Conservation (phyloP, 2,329 filamentous ascomycete genomes). For the Sarocladium oryzae region DNA sequence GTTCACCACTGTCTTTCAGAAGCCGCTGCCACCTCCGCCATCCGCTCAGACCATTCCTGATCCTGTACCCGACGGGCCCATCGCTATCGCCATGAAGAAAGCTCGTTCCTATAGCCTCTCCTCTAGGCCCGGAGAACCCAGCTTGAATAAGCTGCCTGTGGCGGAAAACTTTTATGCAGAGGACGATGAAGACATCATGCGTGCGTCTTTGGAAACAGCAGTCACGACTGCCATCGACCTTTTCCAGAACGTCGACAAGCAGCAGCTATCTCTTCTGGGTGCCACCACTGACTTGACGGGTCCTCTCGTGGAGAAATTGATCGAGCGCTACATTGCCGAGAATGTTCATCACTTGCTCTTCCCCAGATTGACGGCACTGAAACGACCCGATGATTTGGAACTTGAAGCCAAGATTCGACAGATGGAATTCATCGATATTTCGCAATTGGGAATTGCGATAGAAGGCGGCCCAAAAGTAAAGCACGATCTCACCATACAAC, state of each 20-base stretch:
- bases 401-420: conserved; percentile 84
- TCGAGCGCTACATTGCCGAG: conserved; percentile 90
- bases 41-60: conserved; percentile 54
- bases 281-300: conserved; percentile 92
- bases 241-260: conserved; percentile 92
- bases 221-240: conserved; percentile 91
- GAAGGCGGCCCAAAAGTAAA: conserved; percentile 74
- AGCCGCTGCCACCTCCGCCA: conserved; percentile 71
- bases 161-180: conserved; percentile 68
- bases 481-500: conserved; percentile 68
- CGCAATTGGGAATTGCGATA: conserved; percentile 84
- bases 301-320: conserved; percentile 83
- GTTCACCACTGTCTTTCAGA: conserved; percentile 79
- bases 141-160: conserved; percentile 35
- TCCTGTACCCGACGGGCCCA: conserved; percentile 50
- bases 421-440: conserved; percentile 91
- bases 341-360: conserved; percentile 90
- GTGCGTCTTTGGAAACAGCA: conserved; percentile 81
- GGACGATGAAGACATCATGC: conserved; percentile 87
- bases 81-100: conserved; percentile 47
- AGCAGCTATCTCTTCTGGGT: conserved; percentile 84
- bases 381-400: conserved; percentile 76
- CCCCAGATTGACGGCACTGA: conserved; percentile 70
- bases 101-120: conserved; percentile 46
- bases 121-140: conserved; percentile 24